Percentiles rank a stretch among this genome's conserved stretches.
Conservation (phyloP, 305 asterid species). For the Salvia sclarea region DNA sequence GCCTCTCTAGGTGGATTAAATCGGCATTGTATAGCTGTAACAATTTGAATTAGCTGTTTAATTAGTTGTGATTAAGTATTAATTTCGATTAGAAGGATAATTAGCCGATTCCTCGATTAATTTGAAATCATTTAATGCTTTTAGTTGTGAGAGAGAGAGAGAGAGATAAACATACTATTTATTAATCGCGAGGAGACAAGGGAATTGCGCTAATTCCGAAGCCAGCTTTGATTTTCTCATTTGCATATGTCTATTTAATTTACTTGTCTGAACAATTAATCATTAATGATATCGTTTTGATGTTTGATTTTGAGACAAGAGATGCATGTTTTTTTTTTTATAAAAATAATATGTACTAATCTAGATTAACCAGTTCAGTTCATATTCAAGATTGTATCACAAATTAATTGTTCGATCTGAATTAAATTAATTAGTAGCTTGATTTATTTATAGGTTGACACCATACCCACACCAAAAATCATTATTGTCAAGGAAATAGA, state of each 20-base stretch:
- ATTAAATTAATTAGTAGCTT: too few species aligned
- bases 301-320: constrained; percentile 36
- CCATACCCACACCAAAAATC: too few species aligned
- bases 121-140: constrained; percentile 27
- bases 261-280: constrained; percentile 26
- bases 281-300: constrained; percentile 32
- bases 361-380: not conserved
- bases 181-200: constrained; percentile 70
- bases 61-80: not conserved
- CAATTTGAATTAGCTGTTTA: constrained; percentile 8
- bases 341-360: not conserved
- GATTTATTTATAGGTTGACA: too few species aligned
- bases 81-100: not conserved
- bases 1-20: constrained; percentile 23
- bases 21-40: constrained; percentile 26
- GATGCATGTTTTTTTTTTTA: not conserved
- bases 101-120: not conserved
- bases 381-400: not conserved
- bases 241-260: constrained; percentile 26
- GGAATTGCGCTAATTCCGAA: constrained; percentile 60
- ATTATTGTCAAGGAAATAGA: too few species aligned
- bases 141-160: not conserved
- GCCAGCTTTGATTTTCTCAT: constrained; percentile 62
- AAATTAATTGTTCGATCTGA: too few species aligned
- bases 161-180: too few species aligned